These are phyloP conservation scores for Annulohypoxylon truncatum DNA, from an alignment of 2,329 filamentous ascomycete species.

Conservation along the genomic window DNA sequence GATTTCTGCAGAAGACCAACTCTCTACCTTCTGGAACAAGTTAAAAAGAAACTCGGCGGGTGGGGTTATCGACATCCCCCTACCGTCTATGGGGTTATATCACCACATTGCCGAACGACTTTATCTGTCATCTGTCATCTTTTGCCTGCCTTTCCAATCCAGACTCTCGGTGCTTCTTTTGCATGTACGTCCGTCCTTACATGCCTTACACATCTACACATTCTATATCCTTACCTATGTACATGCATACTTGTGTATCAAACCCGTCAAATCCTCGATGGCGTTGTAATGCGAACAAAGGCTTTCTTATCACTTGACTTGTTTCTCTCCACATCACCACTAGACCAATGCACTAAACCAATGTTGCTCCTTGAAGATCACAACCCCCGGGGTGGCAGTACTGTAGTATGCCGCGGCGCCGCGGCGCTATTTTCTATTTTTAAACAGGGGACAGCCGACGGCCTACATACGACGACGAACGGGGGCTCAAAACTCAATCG, in stretches of 20 bases:
- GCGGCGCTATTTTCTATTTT: conserved; percentile 41
- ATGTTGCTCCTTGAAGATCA: conserved; percentile 18
- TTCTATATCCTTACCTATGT: conserved; percentile 14
- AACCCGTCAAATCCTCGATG: conserved; percentile 5
- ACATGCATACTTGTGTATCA: background rate
- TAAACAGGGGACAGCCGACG: conserved; percentile 9
- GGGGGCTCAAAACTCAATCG: conserved; percentile 31
- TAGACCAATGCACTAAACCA: background rate
- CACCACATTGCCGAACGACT: conserved; percentile 35
- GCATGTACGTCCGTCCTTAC: conserved; percentile 33
- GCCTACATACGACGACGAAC: conserved; percentile 2
- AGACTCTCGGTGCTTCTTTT: conserved; percentile 36
- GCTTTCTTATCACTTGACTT: conserved; percentile 19
- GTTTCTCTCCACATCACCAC: conserved; percentile 5
- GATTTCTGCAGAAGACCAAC: conserved; percentile 32
- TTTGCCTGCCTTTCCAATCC: conserved; percentile 22
- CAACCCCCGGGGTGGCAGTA: conserved; percentile 20
- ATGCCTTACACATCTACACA: conserved; percentile 6
- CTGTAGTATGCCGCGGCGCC: conserved; percentile 28
- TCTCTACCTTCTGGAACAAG: conserved; percentile 41
- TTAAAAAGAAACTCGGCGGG: conserved; percentile 29
- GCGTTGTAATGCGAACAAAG: conserved; percentile 25
- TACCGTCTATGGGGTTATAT: conserved; percentile 12
- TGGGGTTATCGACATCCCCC: conserved; percentile 27
- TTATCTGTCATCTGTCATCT: conserved; percentile 36